Base-by-base conservation (phyloP, 2,329 filamentous ascomycete species). In the Biscogniauxia sp. region DNA sequence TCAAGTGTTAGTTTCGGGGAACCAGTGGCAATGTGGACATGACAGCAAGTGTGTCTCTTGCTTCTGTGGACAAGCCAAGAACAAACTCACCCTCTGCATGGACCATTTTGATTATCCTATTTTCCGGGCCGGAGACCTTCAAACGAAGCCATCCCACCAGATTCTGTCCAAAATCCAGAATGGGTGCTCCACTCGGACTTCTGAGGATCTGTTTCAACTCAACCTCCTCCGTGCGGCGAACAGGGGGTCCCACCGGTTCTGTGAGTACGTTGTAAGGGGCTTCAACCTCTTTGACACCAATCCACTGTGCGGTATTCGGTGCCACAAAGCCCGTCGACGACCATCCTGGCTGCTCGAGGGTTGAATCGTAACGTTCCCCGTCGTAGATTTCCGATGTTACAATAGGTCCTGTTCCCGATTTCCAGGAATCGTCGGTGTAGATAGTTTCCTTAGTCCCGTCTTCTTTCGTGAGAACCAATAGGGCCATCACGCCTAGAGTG, bases 151-250 rank as follows among this genome's bases (percentile, higher is more conserved):
- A 76, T 1, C 80, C 80, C 1, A 80, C 80, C 1, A 82, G 65
- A 58, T 82, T 82, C 62, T 82, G 79, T 0, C 80, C 80, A 58
- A 82, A 82, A 61, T 82, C 80, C 5, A 86, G 61, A 1, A 85
- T 71, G 0, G 73, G 79, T 64, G 82, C 82, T 4, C 81, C 80
- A 3, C 69, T 70, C 1, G 71, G 71, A 17, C 70, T 75, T 0
- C 56, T 71, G 19, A 76, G 67, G 37, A 76, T 32, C 2, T 67
- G 26, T 20, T 68, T 53, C 7, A 70, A 54, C 32, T 69, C 53
- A n/a, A 74, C 56, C 2, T 67, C 63, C 58, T 74, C 67, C 2
- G 68, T 60, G 20, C 69, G 66, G 15, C 69, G 66, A 23, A 76
- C 73, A 2, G 74, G 74, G 1, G 73, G 69, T 0, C 71, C 73